These are phyloP conservation scores for Incumbomyces delicatus DNA, from an alignment of 2,329 filamentous ascomycete genomes.

Conservation along the genomic window DNA sequence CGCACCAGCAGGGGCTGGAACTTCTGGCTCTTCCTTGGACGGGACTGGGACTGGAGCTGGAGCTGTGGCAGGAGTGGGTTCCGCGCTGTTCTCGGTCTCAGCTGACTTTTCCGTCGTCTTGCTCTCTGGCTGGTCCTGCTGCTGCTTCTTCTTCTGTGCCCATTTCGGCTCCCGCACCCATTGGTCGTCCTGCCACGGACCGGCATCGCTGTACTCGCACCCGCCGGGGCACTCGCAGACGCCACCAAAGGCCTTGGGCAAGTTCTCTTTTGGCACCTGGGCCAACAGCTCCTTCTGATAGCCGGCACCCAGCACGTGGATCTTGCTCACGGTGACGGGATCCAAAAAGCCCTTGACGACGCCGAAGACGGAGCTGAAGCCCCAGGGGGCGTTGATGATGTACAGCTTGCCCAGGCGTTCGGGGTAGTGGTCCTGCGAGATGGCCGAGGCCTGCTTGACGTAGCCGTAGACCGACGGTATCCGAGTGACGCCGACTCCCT, in stretches of 20 bases:
- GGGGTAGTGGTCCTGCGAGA: slow-evolving; percentile 98
- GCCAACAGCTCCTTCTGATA: slow-evolving; percentile 77
- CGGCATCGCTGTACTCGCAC: slow-evolving; percentile 77
- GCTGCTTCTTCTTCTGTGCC: slow-evolving; percentile 23
- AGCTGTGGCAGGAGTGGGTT: slow-evolving; percentile 12
- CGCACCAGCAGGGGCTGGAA: not conserved
- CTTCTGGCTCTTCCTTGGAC: not conserved
- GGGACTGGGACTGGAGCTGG: not conserved
- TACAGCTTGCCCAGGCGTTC: slow-evolving; percentile 94
- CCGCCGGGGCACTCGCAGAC: slow-evolving; percentile 71
- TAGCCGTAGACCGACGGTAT: slow-evolving; percentile 79
- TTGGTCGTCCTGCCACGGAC: slow-evolving; percentile 61
- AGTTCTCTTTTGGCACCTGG: slow-evolving; percentile 81
- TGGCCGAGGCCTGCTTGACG: slow-evolving; percentile 70
- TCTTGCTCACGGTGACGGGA: slow-evolving; percentile 93
- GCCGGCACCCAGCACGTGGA: slow-evolving; percentile 70
- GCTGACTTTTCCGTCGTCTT: too few relatives aligned
- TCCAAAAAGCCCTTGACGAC: slow-evolving; percentile 91
- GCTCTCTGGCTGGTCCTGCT: too few relatives aligned
- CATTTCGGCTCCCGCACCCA: slow-evolving; percentile 37
- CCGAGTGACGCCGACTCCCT: slow-evolving; percentile 78
- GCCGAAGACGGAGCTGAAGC: slow-evolving; percentile 76
- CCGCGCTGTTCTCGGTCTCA: slow-evolving; percentile 11
- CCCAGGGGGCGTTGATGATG: slow-evolving; percentile 96
- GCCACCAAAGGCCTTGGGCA: slow-evolving; percentile 79